phyloP scores from a whole-genome alignment of 139 green algal genomes.

The Chlorokybus atmophyticus region DNA sequence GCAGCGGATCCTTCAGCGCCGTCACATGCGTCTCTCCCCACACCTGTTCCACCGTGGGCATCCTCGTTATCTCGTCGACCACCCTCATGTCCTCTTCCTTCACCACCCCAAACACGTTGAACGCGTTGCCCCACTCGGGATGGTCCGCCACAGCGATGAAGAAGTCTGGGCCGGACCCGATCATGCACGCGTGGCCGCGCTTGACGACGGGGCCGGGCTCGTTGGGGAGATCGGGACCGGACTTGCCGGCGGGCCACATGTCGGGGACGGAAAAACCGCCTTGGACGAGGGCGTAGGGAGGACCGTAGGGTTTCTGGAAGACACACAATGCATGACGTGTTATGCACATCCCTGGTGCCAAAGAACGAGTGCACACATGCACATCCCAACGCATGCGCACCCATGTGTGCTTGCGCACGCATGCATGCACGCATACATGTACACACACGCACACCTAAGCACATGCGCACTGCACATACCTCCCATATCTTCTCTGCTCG shows the following conservation, averaged over 20 bases:
- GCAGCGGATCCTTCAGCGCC: conserved; percentile 17
- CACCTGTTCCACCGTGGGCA: conserved; percentile 9
- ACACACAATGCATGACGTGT: too few species aligned
- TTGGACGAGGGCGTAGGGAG: conserved; percentile 38
- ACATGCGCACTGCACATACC: too few species aligned
- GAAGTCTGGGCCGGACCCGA: conserved; percentile 32
- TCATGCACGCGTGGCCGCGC: conserved; percentile 27
- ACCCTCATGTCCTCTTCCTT: conserved; percentile 11
- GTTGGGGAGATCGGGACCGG: background rate
- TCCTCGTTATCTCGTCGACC: conserved; percentile 14
- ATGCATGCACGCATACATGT: too few species aligned
- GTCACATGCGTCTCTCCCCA: conserved; percentile 30
- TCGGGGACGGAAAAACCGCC: conserved; percentile 8
- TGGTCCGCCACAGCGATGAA: conserved; percentile 34
- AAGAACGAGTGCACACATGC: too few species aligned
- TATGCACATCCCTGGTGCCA: too few species aligned
- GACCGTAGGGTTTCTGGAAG: too few species aligned
- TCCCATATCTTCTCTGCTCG: too few species aligned
- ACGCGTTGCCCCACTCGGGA: conserved; percentile 26
- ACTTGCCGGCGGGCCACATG: background rate
- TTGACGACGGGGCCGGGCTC: conserved; percentile 17
- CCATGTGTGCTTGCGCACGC: too few species aligned
- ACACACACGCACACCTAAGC: too few species aligned
- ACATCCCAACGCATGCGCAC: too few species aligned
- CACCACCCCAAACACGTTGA: conserved; percentile 34